Percentiles rank a stretch among this genome's conserved stretches.
phyloP scores from a whole-genome alignment of 2,329 filamentous ascomycete genomes.

The Verticillium longisporum region DNA sequence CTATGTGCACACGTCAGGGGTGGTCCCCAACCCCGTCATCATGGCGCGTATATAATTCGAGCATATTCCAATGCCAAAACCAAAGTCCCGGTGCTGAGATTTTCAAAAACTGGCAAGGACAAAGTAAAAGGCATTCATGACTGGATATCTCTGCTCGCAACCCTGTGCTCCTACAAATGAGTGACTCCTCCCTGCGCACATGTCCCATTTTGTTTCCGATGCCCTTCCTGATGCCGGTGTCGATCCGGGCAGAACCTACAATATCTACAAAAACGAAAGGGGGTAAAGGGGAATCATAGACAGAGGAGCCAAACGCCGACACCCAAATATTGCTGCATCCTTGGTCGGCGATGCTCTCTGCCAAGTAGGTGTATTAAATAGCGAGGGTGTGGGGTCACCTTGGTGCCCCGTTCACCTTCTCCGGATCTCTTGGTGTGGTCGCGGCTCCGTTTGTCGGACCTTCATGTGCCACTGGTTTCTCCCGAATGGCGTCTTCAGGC shows the following conservation, averaged over 20 bases:
- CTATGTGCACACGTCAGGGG: not conserved
- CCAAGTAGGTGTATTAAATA: not conserved
- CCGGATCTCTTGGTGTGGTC: not conserved
- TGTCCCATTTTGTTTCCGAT: not conserved
- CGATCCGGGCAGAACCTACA: not conserved
- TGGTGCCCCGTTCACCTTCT: not conserved
- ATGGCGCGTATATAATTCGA: not conserved
- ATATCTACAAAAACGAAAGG: not conserved
- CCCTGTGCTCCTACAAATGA: not conserved
- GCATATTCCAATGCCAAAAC: not conserved
- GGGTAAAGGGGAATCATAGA: not conserved
- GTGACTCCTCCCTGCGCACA: not conserved
- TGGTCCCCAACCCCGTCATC: not conserved
- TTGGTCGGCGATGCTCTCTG: not conserved
- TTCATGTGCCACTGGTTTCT: slow-evolving; percentile 5
- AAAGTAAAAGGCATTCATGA: not conserved
- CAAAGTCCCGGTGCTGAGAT: not conserved
- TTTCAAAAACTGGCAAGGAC: not conserved
- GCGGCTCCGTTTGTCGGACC: slow-evolving; percentile 9
- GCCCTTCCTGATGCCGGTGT: not conserved
- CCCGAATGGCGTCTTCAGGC: slow-evolving; percentile 6
- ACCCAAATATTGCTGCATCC: not conserved
- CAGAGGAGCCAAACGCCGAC: not conserved
- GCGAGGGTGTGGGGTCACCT: not conserved
- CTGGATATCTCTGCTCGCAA: not conserved